phyloP scores from a whole-genome alignment of 495 filamentous ascomycete genomes.

The Pyrenopolyporus hunteri region DNA sequence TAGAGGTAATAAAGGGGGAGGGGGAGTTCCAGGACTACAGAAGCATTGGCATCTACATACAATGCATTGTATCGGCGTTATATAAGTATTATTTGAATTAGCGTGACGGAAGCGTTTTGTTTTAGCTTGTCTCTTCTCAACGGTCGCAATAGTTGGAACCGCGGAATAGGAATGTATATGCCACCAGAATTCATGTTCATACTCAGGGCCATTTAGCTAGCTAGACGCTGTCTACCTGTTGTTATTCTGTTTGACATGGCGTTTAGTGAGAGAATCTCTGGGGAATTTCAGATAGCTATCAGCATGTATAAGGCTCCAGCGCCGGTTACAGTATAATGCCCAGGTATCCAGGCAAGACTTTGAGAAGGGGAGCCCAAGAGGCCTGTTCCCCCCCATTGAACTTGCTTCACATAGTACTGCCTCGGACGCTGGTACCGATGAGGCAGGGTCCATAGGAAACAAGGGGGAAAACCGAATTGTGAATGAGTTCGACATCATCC shows the following conservation, averaged over 20 bases:
- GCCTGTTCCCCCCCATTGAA: not conserved
- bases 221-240: slow-evolving; percentile 11
- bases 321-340: not conserved
- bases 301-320: not conserved
- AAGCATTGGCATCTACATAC: slow-evolving; percentile 33
- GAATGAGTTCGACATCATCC: slow-evolving; percentile 12
- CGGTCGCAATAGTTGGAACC: slow-evolving; percentile 3
- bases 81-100: slow-evolving; percentile 17
- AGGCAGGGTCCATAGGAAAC: too few species aligned
- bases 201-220: slow-evolving; percentile 18
- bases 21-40: slow-evolving; percentile 5
- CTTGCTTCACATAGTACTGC: slow-evolving; percentile 18
- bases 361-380: not conserved
- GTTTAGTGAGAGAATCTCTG: too few species aligned
- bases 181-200: slow-evolving; percentile 17
- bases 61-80: slow-evolving; percentile 40
- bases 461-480: too few species aligned
- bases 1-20: slow-evolving; percentile 14
- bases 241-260: slow-evolving; percentile 7
- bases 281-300: not conserved
- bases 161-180: slow-evolving; percentile 24
- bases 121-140: too few species aligned
- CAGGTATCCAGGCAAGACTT: not conserved
- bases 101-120: slow-evolving; percentile 18
- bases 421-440: not conserved